Evolutionary conservation across 306 rosid species (phyloP), one percentile per base, ranked within the genome.

Genomic region (Ochetophila trinervis): DNA sequence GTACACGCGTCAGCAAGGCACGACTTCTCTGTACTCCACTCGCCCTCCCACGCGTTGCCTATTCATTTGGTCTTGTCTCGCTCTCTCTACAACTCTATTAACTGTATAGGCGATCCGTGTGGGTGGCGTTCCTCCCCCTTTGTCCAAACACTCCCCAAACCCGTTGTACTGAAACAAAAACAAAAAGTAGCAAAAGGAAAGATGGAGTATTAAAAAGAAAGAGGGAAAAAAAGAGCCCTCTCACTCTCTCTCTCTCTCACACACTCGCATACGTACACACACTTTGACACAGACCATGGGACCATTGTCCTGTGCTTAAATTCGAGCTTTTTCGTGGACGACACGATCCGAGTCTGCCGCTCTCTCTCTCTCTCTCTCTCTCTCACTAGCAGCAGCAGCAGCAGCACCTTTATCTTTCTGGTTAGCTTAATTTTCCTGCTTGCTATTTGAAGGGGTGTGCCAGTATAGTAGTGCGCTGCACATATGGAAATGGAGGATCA

Each of bases 321-420:
- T 67, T 79, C 76, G 56, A 78, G 70, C 75, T 62, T 71, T 85
- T 80, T 83, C 87, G 78, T 87, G 78, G 58, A 83, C 88, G 96
- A 87, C 96, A 89, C 83, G 96, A 89, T 89, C 94, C 94, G 96
- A 73, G 67, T 83, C 95, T 87, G 72, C 89, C 91, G 86, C 87
- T 80, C 63, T 69, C 61, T 57, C 70, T 66, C 73, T 69, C 62
- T 42, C 71, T 57, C 75, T 63, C 60, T 17, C 36, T 22, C 50
- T 19, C 69, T 52, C 74, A 57, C 45, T 49, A n/a, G n/a, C n/a
- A n/a, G n/a, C n/a, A n/a, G n/a, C n/a, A n/a, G n/a, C n/a, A n/a
- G n/a, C 57, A 42, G 60, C 60, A 23, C 13, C 60, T 56, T 57
- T 60, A 27, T 60, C 51, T 67, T 48, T 56, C 69, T 24, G 23